Base-by-base conservation (phyloP, 306 rosid species). In the Leucaena leucocephala region DNA sequence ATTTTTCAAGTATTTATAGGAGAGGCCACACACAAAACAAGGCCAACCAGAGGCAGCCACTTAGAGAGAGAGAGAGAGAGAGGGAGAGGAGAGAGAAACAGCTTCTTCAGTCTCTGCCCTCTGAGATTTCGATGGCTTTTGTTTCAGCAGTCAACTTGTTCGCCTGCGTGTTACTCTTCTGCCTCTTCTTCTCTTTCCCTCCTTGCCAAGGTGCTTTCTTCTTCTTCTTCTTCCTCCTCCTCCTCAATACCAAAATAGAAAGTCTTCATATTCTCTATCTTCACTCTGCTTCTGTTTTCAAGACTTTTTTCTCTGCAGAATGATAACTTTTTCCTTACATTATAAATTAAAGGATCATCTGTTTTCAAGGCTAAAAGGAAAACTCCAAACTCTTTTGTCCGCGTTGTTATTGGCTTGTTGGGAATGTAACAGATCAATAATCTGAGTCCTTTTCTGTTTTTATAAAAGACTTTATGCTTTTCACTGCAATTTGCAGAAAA, bases 41-140 rank as follows among this genome's bases (percentile, higher is more conserved):
- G 97, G 43, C 97, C 97, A 95, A 86, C 97, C 93, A 89, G 87
- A 59, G 81, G 86, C 2, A 86, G 92, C 80, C 97, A 94, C 95
- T 90, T 90, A 88, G 75, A 75, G 84, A 27, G 27, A 27, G 0
- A 27, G 27, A 27, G 27, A 27, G 27, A 27, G 0, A 27, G 27
- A 27, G 27, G 1, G 27, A 27, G 27, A 76, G 75, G 74, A 79
- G 43, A 65, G 82, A 82, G 87, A 74, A 88, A 78, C 68, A 80
- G 64, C 81, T 77, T 87, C 83, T 84, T 82, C 84, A 5, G 67
- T 61, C 88, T 77, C 87, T 86, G 81, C 49, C 55, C 76, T 63
- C 38, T 74, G 83, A 80, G 48, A 66, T 39, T 38, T 33, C 71
- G 39, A 91, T 94, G 98, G 98, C 91, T 80, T 81, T 85, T 78